Evolutionary conservation across 2,329 filamentous ascomycete species (phyloP), one percentile per base, ranked within the genome.

Genomic region (Penicillium sclerotigenum): DNA sequence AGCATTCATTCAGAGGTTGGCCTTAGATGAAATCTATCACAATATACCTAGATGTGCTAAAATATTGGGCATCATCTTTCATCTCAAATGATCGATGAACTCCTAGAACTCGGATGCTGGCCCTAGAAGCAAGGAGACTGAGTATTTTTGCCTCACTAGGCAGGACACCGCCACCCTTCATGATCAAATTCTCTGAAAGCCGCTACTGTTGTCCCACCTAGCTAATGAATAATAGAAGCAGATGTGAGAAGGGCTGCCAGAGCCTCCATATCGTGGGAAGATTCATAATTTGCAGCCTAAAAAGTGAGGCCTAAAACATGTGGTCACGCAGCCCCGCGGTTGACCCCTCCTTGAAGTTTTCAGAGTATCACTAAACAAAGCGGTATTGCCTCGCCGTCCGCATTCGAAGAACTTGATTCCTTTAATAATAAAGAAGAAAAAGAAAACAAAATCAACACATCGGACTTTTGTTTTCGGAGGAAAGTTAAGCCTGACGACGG

Each of bases 21-120:
- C 68, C 65, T 29, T 58, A 42, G 47, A 70, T 61, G 52, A 65
- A 68, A 60, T 68, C 68, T 65, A 70, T 68, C 31, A 68, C 59
- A 55, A 68, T 61, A 49, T 68, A 68, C n/a, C 67, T 63, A 26
- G 24, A 55, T 18, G 54, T 65, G 24, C 65, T 65, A 54, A 64
- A 68, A 26, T 64, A 64, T 42, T 58, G 47, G 9, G 57, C 62
- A 8, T 62, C 52, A 52, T 68, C 62, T 20, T 45, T 24, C 18
- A 67, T 22, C n/a, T 64, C 52, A 50, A 67, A 62, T 31, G 60
- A 52, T 13, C 64, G 63, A 61, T 68, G 45, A 36, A 69, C 60
- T 29, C 56, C 55, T 38, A 64, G 63, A 36, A 52, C 63, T 58
- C 59, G 61, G 50, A 67, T 61, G 18, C 11, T 45, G 29, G 62